phyloP scores from a whole-genome alignment of 306 rosid species.

The Castanea sativa region DNA sequence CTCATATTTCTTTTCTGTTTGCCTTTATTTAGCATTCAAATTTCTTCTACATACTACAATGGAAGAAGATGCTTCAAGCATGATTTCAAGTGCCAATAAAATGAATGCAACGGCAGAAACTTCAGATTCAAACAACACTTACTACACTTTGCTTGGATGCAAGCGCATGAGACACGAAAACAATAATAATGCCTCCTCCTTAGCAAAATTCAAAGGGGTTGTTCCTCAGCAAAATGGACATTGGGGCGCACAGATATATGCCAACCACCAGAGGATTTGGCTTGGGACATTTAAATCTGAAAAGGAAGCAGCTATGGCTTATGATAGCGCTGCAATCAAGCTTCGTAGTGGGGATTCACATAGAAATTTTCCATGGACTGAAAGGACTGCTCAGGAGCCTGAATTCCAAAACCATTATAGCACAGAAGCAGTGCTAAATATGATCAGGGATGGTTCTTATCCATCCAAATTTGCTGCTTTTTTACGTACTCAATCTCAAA shows the following conservation, averaged over 20 bases:
- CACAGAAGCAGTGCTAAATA: slow-evolving; percentile 45
- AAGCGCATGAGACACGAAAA: slow-evolving; percentile 25
- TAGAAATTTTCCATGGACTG: slow-evolving; percentile 69
- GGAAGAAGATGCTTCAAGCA: slow-evolving; percentile 28
- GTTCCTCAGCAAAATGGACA: slow-evolving; percentile 84
- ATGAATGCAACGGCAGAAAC: slow-evolving; percentile 1
- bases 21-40: background rate
- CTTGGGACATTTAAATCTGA: slow-evolving; percentile 81
- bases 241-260: slow-evolving; percentile 92
- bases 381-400: slow-evolving; percentile 54
- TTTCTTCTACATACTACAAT: background rate
- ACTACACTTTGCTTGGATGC: background rate
- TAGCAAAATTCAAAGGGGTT: slow-evolving; percentile 66
- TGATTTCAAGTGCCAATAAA: slow-evolving; percentile 13
- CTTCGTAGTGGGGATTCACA: slow-evolving; percentile 63
- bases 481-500: slow-evolving; percentile 19
- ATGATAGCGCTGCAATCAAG: slow-evolving; percentile 73
- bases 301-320: slow-evolving; percentile 81
- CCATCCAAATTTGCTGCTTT: slow-evolving; percentile 54
- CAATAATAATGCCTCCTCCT: background rate
- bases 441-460: slow-evolving; percentile 84
- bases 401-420: slow-evolving; percentile 55
- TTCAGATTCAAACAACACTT: slow-evolving; percentile 26
- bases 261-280: slow-evolving; percentile 85
- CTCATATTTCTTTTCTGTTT: background rate